A percentile compares a stretch with the other conserved stretches of the same genome.
Evolutionary conservation across 768 basidiomycete genomes (phyloP).

Genomic region (Gyrodon lividus): DNA sequence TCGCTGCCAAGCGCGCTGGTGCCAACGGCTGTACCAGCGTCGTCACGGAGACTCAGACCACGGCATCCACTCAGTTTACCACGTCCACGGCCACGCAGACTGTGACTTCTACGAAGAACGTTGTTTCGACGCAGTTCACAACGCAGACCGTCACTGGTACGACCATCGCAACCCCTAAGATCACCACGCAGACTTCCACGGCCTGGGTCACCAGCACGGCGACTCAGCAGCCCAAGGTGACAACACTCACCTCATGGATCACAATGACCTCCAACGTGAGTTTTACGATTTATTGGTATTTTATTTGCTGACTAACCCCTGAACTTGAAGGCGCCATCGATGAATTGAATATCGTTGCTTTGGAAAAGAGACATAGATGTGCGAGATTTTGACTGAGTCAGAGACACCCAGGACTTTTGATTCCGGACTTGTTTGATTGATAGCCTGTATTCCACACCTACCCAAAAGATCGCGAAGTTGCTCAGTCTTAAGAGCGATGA

Average conservation of each 20-base stretch:
- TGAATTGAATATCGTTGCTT: neutral
- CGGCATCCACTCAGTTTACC: neutral
- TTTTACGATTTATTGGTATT: too few species aligned
- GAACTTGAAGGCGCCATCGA: too few species aligned
- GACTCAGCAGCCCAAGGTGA: neutral
- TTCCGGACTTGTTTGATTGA: neutral
- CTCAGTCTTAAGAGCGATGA: neutral
- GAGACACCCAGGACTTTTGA: neutral
- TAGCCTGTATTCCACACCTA: neutral
- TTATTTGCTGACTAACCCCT: neutral
- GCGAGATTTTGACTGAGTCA: neutral
- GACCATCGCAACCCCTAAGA: neutral
- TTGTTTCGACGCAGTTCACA: neutral
- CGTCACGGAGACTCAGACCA: neutral
- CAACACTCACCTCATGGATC: neutral
- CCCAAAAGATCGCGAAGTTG: neutral
- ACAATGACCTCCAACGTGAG: neutral
- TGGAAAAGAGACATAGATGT: neutral
- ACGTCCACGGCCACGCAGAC: neutral
- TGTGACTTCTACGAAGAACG: neutral
- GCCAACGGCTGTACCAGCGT: neutral
- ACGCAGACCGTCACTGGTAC: slow-evolving; percentile 3
- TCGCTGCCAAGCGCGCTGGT: neutral
- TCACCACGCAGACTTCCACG: neutral
- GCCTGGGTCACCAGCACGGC: neutral